These are phyloP conservation scores for Rhizopogon sp. DNA, from an alignment of 768 basidiomycete species.

Conservation along the genomic window DNA sequence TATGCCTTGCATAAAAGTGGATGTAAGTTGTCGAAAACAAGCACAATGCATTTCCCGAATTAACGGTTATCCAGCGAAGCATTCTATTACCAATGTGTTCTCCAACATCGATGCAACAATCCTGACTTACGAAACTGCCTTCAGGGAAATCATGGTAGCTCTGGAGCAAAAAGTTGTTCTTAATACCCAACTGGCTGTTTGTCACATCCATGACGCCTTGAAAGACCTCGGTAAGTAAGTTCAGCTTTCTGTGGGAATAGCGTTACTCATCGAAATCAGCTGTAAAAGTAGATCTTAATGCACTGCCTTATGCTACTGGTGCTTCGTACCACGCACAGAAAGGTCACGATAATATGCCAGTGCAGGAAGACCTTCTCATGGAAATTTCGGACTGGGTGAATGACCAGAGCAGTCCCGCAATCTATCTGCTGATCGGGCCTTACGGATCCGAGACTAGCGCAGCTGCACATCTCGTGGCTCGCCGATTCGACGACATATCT, in stretches of 20 bases:
- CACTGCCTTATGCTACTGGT: background rate
- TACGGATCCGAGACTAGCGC: conserved; percentile 11
- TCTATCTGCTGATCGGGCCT: conserved; percentile 11
- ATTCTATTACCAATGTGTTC: background rate
- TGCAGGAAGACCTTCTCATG: conserved; percentile 4
- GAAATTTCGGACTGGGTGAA: conserved; percentile 13
- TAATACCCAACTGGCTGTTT: background rate
- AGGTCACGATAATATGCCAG: conserved; percentile 1
- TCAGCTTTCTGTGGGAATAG: background rate
- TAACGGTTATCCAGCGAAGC: background rate
- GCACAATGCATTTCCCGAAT: background rate
- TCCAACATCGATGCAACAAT: background rate
- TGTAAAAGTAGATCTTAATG: background rate
- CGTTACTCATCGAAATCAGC: background rate
- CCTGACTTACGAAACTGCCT: background rate
- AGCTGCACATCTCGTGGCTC: conserved; percentile 9
- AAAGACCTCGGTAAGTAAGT: background rate
- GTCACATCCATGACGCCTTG: background rate
- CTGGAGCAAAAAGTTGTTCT: background rate
- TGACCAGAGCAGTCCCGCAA: background rate
- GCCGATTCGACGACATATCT: conserved; percentile 1
- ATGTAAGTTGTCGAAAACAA: conserved; percentile 6
- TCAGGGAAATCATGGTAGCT: background rate
- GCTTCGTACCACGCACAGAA: background rate
- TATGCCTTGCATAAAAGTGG: conserved; percentile 19